phyloP scores from a whole-genome alignment of 495 filamentous ascomycete genomes.

The Ramalina peruviana region DNA sequence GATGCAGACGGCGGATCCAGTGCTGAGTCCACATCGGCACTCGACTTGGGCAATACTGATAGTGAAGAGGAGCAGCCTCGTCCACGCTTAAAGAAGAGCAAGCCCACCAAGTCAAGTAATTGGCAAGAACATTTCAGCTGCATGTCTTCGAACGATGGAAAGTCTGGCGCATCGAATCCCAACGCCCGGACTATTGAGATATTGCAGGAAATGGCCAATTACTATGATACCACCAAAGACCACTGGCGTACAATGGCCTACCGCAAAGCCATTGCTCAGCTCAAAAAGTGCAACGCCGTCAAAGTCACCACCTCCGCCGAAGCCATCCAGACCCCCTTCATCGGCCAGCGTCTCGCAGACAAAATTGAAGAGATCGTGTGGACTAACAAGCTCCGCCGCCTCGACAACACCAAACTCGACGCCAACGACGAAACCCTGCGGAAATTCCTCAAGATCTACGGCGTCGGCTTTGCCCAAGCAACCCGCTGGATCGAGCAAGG shows the following conservation, averaged over 20 bases:
- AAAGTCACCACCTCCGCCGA: conserved; percentile 56
- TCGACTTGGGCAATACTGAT: conserved; percentile 30
- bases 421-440: conserved; percentile 48
- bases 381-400: conserved; percentile 59
- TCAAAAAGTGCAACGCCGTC: conserved; percentile 45
- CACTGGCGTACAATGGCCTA: conserved; percentile 73
- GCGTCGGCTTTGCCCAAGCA: conserved; percentile 58
- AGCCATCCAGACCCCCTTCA: conserved; percentile 51
- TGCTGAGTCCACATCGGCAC: conserved; percentile 4
- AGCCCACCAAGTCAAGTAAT: conserved; percentile 10
- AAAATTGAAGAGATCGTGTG: conserved; percentile 87
- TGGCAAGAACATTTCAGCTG: conserved; percentile 49
- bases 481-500: conserved; percentile 68
- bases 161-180: conserved; percentile 32
- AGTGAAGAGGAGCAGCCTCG: conserved; percentile 24
- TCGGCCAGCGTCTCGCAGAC: conserved; percentile 62
- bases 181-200: conserved; percentile 65
- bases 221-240: conserved; percentile 63
- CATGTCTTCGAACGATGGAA: conserved; percentile 46
- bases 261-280: conserved; percentile 59
- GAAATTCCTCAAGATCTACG: conserved; percentile 65
- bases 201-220: conserved; percentile 69
- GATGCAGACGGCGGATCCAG: conserved; percentile 3
- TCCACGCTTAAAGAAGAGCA: conserved; percentile 5
- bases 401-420: conserved; percentile 57